phyloP scores from a whole-genome alignment of 352 stramenopile species.

The Bremia lactucae region DNA sequence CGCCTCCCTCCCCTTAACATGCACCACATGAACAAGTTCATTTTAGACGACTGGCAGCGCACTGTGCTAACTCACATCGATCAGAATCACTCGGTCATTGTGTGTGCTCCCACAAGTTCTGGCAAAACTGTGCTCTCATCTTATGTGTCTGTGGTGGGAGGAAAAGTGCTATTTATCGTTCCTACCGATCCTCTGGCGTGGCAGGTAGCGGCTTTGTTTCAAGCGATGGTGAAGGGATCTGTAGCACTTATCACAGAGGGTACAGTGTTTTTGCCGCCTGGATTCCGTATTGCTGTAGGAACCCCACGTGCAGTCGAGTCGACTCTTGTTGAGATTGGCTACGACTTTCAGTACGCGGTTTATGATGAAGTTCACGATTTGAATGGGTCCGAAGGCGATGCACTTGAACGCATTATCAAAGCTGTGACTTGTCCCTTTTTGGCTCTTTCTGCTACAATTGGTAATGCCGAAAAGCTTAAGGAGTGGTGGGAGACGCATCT shows the following conservation, averaged over 20 bases:
- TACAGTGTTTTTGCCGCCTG: slow-evolving; percentile 68
- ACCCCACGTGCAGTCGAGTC: slow-evolving; percentile 93
- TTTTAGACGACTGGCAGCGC: slow-evolving; percentile 97
- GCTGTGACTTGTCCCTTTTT: slow-evolving; percentile 92
- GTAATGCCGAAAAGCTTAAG: slow-evolving; percentile 90
- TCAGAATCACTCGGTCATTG: slow-evolving; percentile 91
- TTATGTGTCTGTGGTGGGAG: slow-evolving; percentile 70
- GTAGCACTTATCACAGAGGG: slow-evolving; percentile 93
- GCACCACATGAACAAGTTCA: slow-evolving; percentile 88
- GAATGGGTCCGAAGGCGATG: slow-evolving; percentile 93
- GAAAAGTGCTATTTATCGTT: slow-evolving; percentile 83
- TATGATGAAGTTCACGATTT: slow-evolving; percentile 98
- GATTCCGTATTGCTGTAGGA: slow-evolving; percentile 90
- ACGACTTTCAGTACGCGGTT: slow-evolving; percentile 96
- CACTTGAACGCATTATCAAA: slow-evolving; percentile 93
- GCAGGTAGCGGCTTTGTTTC: slow-evolving; percentile 98
- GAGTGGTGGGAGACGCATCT: slow-evolving; percentile 92
- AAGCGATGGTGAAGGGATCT: slow-evolving; percentile 94
- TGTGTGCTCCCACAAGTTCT: slow-evolving; percentile 95
- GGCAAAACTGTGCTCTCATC: slow-evolving; percentile 93
- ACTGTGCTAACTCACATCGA: slow-evolving; percentile 92
- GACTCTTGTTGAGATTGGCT: slow-evolving; percentile 80
- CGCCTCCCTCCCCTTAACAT: slow-evolving; percentile 79
- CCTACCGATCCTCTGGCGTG: slow-evolving; percentile 96
- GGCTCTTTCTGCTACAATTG: slow-evolving; percentile 97